Base-by-base conservation (phyloP, 192 early-diverging fungal genomes). In the Podila minutissima region DNA sequence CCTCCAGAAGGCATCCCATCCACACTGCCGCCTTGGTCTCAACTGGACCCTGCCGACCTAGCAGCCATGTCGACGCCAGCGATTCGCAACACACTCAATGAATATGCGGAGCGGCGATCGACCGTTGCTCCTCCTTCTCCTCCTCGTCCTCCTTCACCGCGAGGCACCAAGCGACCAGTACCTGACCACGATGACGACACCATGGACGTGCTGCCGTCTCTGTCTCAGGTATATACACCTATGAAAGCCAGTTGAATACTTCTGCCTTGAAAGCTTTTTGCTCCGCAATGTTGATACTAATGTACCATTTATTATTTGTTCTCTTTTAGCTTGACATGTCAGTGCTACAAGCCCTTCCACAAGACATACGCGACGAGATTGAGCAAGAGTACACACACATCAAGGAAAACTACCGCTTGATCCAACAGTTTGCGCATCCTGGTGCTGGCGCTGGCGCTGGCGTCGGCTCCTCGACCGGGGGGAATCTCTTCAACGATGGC, bases 1-100 rank as follows among this genome's bases (percentile, higher is more conserved):
- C 33, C 10, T 17, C 20, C 28, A 66, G 19, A 59, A 68, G 50
- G 13, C 10, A 46, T 32, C n/a, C 64, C 73, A 15, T 15, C 66
- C 5, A 72, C 69, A 0, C 22, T 88, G 22, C 79, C 81, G 1
- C 74, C 85, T 0, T 85, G 87, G 87, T 86, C 87, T 10, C 87
- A 86, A 32, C n/a, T 88, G 3, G 83, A 88, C 61, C 85, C 85
- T 11, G 35, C 46, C 0, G 78, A 72, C 5, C 75, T 86, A 4
- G 51, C 83, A n/a, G 82, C 75, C 2, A 50, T 88, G 49, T 84
- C 87, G 13, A 60, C 72, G 1, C 63, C 70, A 9, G 33, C 48
- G 2, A 72, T 76, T 5, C 35, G 69, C 35, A 53, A 61, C 37
- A 72, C 70, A 6, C 29, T 73, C 28, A 60, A 73, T 0, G 64